A percentile compares a stretch with the other conserved stretches of the same genome.
Evolutionary conservation across 139 green algal genomes (phyloP).

Genomic region (Tetraselmis striata): DNA sequence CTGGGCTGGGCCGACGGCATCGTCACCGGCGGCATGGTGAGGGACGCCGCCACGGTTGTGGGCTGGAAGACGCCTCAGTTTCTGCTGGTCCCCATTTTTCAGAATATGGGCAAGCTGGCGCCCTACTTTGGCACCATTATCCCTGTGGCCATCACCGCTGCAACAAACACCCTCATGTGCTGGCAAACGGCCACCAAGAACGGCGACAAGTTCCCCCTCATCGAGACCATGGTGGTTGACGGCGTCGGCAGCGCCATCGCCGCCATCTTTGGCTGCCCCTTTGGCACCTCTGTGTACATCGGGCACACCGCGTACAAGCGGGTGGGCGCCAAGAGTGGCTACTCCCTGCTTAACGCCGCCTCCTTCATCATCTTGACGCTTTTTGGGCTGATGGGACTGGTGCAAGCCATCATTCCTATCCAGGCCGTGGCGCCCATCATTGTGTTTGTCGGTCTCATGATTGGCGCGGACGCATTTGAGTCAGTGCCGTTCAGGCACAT

Average conservation of each 20-base stretch:
- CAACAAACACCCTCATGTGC: not conserved
- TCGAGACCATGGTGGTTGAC: constrained; percentile 20
- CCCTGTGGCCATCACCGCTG: not conserved
- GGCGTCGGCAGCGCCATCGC: constrained; percentile 13
- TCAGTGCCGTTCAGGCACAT: not conserved
- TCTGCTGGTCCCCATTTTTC: not conserved
- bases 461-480: not conserved
- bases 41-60: not conserved
- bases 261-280: constrained; percentile 13
- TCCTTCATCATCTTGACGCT: constrained; percentile 9
- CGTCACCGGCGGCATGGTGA: not conserved
- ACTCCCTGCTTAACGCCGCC: constrained; percentile 14
- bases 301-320: constrained; percentile 21
- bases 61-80: not conserved
- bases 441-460: constrained; percentile 16
- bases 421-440: constrained; percentile 8
- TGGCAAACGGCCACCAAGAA: constrained; percentile 1
- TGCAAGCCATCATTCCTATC: constrained; percentile 14
- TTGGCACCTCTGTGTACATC: constrained; percentile 21
- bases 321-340: constrained; percentile 14
- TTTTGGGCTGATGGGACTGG: constrained; percentile 4
- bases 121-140: not conserved
- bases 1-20: not conserved
- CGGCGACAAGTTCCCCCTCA: constrained; percentile 14
- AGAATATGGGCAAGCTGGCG: not conserved